Base-by-base conservation (phyloP, 2,329 filamentous ascomycete genomes). In the Aspergillus intermedius region DNA sequence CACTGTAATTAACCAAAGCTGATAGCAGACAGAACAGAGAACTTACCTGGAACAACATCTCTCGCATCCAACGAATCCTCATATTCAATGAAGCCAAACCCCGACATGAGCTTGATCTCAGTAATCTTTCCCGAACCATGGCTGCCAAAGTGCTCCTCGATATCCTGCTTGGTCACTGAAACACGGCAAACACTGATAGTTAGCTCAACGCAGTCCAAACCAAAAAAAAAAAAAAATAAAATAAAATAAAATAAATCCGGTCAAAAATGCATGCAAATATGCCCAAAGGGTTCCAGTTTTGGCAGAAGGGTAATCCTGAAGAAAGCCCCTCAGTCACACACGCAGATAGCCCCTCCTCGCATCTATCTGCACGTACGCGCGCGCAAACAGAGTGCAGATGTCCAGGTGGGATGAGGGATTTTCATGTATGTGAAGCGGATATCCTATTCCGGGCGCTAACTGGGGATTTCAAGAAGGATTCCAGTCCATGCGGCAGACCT, bases 71-170 rank as follows among this genome's bases (percentile, higher is more conserved):
- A 88, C 50, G 90, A 84, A 76, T 97, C 93, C 74, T 96, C 94
- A 74, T 97, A 98, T 74, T 98, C 93, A 69, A 98, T 95, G 78
- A 98, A 98, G 70, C 93, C 93, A 69, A 98, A 98, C 66, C 93
- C 93, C 70, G 95, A 97, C 93, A 98, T 98, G 56, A 98, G 83
- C 79, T 98, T 98, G 77, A 98, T 91, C 77, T 98, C 93, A 60
- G 87, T 93, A 69, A 98, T 97, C 71, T 95, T 90, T 71, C 93
- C 93, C 61, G 90, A 91, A 68, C 91, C 93, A 83, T 96, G 90
- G 66, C 84, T 89, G 70, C 86, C 86, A 76, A 98, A 98, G 74
- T 97, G 91, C 64, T 84, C 83, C 76, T 97, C 91, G 70, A 98
- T 87, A 71, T 98, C 91, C 73, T 88, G 84, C 78, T 97, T 97